Conservation (phyloP, 495 filamentous ascomycete genomes). For the Podospora pseudoanserina region DNA sequence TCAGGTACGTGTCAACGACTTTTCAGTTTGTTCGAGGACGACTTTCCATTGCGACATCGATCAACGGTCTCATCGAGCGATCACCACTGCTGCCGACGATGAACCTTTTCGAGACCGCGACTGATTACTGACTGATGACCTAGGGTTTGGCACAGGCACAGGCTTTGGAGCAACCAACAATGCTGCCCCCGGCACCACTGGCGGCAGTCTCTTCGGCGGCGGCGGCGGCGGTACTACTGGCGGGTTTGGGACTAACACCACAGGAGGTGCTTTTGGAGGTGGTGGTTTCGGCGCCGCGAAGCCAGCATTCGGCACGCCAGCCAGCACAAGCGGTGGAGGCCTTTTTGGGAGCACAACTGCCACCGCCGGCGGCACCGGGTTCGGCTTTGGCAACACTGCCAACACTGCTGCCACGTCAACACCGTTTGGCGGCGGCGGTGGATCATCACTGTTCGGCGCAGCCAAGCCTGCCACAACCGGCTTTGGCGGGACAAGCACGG, state of each 20-base stretch:
- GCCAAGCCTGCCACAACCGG: constrained; percentile 36
- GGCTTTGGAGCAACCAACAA: constrained; percentile 46
- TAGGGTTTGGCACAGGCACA: constrained; percentile 23
- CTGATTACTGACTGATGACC: constrained; percentile 11
- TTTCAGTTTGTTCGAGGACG: constrained; percentile 6
- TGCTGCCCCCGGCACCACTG: constrained; percentile 30
- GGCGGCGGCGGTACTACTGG: constrained; percentile 46
- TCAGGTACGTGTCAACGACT: constrained; percentile 39
- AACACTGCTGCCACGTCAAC: constrained; percentile 40
- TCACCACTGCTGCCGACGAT: neutral
- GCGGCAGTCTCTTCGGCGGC: constrained; percentile 48
- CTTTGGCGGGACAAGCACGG: constrained; percentile 33
- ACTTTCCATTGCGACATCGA: neutral
- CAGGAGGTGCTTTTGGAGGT: constrained; percentile 46
- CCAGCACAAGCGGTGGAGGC: constrained; percentile 37
- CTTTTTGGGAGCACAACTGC: constrained; percentile 42
- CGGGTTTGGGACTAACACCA: constrained; percentile 41
- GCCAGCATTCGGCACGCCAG: constrained; percentile 27
- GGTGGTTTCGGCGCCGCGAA: constrained; percentile 36
- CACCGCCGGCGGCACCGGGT: constrained; percentile 39
- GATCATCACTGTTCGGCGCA: constrained; percentile 48
- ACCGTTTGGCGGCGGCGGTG: constrained; percentile 42
- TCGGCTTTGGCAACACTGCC: constrained; percentile 49
- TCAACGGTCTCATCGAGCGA: neutral
- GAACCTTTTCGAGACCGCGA: constrained; percentile 4